A percentile compares a stretch with the other conserved stretches of the same genome.
phyloP scores from a whole-genome alignment of 768 basidiomycete genomes.

The Russula brevipes region DNA sequence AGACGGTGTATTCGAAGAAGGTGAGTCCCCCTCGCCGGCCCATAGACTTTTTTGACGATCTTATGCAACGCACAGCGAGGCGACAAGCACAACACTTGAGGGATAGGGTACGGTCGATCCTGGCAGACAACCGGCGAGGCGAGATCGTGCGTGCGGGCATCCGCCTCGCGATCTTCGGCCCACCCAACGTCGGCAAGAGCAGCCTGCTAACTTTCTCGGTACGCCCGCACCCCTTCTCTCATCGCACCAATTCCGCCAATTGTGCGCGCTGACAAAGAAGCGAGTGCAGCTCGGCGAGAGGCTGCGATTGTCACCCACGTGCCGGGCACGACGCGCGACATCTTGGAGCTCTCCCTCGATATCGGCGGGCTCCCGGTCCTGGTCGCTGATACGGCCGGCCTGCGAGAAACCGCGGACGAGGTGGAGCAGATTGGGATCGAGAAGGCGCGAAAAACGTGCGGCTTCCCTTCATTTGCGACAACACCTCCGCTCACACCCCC shows the following conservation, averaged over 20 bases:
- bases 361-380: conserved; percentile 82
- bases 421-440: conserved; percentile 82
- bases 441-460: conserved; percentile 64
- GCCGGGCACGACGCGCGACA: conserved; percentile 86
- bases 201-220: conserved; percentile 85
- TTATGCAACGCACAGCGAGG: conserved; percentile 41
- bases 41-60: not conserved
- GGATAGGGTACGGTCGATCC: conserved; percentile 46
- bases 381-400: conserved; percentile 81
- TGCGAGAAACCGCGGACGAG: conserved; percentile 60
- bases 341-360: conserved; percentile 79
- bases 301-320: conserved; percentile 86
- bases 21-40: conserved; percentile 35
- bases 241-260: not conserved
- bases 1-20: conserved; percentile 69
- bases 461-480: not conserved
- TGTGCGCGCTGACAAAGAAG: not conserved
- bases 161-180: conserved; percentile 82
- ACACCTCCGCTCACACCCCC: not conserved
- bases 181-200: conserved; percentile 93
- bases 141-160: conserved; percentile 82
- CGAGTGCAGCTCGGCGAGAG: conserved; percentile 63
- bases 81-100: conserved; percentile 46
- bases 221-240: not conserved
- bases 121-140: conserved; percentile 69